Percentiles rank a stretch among this genome's conserved stretches.
Evolutionary conservation across 2,329 filamentous ascomycete genomes (phyloP).

Genomic region (Aspergillus sp.): DNA sequence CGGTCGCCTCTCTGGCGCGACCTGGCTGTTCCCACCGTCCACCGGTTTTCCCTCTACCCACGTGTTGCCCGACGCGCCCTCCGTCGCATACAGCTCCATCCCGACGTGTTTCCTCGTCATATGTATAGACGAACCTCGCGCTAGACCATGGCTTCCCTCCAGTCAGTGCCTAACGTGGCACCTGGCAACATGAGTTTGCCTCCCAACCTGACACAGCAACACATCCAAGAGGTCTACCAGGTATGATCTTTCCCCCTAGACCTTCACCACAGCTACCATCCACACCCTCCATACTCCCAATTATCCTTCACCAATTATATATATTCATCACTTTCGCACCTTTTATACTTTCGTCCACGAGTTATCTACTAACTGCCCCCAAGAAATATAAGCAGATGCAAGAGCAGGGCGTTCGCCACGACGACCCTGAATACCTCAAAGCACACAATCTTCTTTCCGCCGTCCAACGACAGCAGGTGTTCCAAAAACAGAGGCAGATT

Average conservation of each 20-base stretch:
- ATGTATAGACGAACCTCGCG: slow-evolving; percentile 31
- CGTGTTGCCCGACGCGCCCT: slow-evolving; percentile 20
- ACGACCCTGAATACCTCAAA: slow-evolving; percentile 85
- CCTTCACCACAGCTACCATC: background rate
- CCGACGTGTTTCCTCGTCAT: slow-evolving; percentile 20
- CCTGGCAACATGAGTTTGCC: slow-evolving; percentile 63
- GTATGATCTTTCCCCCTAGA: slow-evolving; percentile 30
- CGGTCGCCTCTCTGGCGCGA: slow-evolving; percentile 24
- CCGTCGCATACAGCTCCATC: slow-evolving; percentile 20
- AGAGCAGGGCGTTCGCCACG: slow-evolving; percentile 73
- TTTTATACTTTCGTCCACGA: background rate
- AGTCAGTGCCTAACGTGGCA: slow-evolving; percentile 68
- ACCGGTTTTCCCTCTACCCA: slow-evolving; percentile 14
- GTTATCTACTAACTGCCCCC: background rate
- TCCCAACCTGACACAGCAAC: slow-evolving; percentile 69
- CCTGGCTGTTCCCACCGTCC: slow-evolving; percentile 12
- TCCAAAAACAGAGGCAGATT: slow-evolving; percentile 54
- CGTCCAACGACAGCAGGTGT: slow-evolving; percentile 64
- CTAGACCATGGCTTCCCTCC: slow-evolving; percentile 74
- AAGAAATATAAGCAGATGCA: slow-evolving; percentile 92
- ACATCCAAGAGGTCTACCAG: slow-evolving; percentile 70
- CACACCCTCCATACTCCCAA: slow-evolving; percentile 1
- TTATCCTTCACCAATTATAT: background rate
- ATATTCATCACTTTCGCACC: background rate
- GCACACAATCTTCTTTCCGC: slow-evolving; percentile 70